Conservation (phyloP, 1,284 basidiomycete genomes). For the Irpex rosettiformis region DNA sequence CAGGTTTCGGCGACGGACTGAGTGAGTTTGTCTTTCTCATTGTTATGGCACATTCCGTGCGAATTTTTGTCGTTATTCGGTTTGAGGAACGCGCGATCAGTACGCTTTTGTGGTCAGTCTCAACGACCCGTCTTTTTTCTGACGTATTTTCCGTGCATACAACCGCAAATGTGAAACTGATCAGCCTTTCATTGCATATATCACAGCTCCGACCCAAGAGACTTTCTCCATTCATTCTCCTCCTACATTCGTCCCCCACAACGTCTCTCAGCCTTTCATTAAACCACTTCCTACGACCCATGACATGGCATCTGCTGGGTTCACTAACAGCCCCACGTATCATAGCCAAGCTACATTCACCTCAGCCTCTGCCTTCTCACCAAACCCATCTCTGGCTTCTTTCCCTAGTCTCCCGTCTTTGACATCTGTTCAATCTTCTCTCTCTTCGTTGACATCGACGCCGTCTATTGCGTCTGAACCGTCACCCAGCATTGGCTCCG, state of each 20-base stretch:
- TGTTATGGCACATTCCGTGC: background rate
- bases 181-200: background rate
- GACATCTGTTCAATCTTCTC: background rate
- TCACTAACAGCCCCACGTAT: background rate
- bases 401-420: background rate
- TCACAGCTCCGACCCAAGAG: slow-evolving; percentile 16
- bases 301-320: background rate
- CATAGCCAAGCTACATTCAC: background rate
- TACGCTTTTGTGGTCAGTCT: background rate
- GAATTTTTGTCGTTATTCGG: background rate
- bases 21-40: slow-evolving; percentile 3
- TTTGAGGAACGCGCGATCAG: background rate
- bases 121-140: background rate
- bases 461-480: slow-evolving; percentile 5
- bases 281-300: background rate
- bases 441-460: slow-evolving; percentile 2
- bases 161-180: background rate
- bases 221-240: slow-evolving; percentile 6
- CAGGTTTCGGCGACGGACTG: slow-evolving; percentile 6
- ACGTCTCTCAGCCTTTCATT: background rate
- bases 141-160: background rate
- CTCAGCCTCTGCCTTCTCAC: background rate
- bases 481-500: background rate
- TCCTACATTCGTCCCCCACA: background rate
- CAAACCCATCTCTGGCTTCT: background rate